These are phyloP conservation scores for Colletotrichum destructivum DNA, from an alignment of 2,329 filamentous ascomycete genomes.

Conservation along the genomic window DNA sequence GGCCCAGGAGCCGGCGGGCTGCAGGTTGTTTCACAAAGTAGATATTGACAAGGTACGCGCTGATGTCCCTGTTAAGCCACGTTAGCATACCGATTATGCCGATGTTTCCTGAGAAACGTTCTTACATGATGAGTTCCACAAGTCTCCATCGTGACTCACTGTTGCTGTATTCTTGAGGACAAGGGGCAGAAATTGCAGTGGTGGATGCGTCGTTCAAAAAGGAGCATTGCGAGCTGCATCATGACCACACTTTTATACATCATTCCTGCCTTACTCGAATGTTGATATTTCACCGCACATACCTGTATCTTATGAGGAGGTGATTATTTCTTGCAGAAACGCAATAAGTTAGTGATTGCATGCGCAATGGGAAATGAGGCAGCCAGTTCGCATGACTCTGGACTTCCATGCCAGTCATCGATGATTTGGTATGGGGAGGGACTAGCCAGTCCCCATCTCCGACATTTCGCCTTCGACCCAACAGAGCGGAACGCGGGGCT, in stretches of 20 bases:
- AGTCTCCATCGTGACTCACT: background rate
- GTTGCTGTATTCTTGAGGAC: background rate
- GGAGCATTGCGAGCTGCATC: background rate
- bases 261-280: background rate
- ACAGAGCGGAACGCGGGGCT: conserved; percentile 1
- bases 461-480: background rate
- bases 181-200: background rate
- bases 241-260: background rate
- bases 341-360: background rate
- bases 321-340: background rate
- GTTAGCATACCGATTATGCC: background rate
- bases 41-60: background rate
- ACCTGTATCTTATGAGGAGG: background rate
- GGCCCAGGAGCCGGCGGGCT: background rate
- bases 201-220: background rate
- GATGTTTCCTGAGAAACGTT: background rate
- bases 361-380: background rate
- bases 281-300: background rate
- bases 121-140: conserved; percentile 4
- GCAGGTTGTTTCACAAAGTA: background rate
- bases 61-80: conserved; percentile 1
- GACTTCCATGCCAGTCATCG: no score
- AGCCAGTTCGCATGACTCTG: background rate
- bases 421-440: background rate
- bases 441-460: background rate